A percentile compares a stretch with the other conserved stretches of the same genome.
phyloP scores from a whole-genome alignment of 179 eudicot species.

The Beta macrorhiza region DNA sequence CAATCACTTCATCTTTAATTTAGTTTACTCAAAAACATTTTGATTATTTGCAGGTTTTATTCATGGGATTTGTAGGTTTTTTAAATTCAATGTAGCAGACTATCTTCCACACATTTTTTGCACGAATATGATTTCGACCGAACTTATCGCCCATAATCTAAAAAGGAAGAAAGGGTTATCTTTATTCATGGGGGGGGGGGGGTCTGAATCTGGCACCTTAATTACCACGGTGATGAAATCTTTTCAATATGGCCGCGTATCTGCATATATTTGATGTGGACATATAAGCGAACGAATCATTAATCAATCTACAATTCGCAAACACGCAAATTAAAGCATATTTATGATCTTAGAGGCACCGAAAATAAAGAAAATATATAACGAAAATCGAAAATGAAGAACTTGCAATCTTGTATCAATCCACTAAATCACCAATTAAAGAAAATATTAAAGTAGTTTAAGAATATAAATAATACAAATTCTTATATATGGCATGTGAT shows the following conservation, averaged over 20 bases:
- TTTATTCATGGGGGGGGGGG: background rate
- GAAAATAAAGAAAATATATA: too few relatives aligned
- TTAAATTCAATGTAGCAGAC: background rate
- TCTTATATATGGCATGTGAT: too few relatives aligned
- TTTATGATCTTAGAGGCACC: too few relatives aligned
- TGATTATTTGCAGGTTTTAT: background rate
- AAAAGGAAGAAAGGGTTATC: background rate
- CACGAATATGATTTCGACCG: background rate
- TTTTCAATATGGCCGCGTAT: background rate
- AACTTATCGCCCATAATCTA: background rate
- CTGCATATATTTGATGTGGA: constrained; percentile 3
- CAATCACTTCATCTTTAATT: too few relatives aligned
- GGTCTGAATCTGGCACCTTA: constrained; percentile 14
- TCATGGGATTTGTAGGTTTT: background rate
- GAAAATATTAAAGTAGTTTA: too few relatives aligned
- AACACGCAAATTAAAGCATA: background rate
- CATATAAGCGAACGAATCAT: background rate
- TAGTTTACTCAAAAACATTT: too few relatives aligned
- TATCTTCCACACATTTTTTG: background rate
- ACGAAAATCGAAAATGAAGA: too few relatives aligned
- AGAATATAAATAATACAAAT: too few relatives aligned
- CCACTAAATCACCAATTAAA: too few relatives aligned
- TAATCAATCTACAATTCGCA: background rate
- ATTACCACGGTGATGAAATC: background rate
- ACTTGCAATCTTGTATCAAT: too few relatives aligned